Conservation (phyloP, 768 basidiomycete species). For the Xerocomellus chrysenteron region DNA sequence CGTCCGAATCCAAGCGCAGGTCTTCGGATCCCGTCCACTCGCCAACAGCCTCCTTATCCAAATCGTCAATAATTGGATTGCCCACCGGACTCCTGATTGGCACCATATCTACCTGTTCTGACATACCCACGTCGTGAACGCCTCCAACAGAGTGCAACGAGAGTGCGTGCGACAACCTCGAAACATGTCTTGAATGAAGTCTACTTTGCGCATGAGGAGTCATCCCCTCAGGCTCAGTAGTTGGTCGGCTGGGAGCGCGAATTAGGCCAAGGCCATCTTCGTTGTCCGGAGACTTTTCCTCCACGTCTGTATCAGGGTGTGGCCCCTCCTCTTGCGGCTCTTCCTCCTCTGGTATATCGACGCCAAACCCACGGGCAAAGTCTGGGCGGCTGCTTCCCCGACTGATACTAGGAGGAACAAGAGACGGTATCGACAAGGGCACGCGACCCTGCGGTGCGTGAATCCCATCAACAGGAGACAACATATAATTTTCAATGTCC, state of each 20-base stretch:
- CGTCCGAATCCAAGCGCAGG: conserved; percentile 56
- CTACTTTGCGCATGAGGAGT: conserved; percentile 51
- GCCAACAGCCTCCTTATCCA: conserved; percentile 44
- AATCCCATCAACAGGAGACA: conserved; percentile 34
- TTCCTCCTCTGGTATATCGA: conserved; percentile 76
- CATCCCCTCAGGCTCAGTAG: conserved; percentile 39
- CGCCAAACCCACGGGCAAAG: conserved; percentile 75
- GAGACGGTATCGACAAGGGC: conserved; percentile 44
- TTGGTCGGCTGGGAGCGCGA: conserved; percentile 26
- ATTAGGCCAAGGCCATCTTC: conserved; percentile 25
- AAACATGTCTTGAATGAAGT: conserved; percentile 68
- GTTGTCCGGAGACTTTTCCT: conserved; percentile 41
- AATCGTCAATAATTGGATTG: conserved; percentile 34
- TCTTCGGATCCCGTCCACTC: conserved; percentile 90
- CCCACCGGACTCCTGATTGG: conserved; percentile 34
- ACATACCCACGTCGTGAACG: conserved; percentile 35
- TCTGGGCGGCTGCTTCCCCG: conserved; percentile 61
- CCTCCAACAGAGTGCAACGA: conserved; percentile 65
- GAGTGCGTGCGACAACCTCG: conserved; percentile 63
- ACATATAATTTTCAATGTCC: conserved; percentile 23
- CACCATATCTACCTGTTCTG: conserved; percentile 28
- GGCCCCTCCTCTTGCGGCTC: conserved; percentile 54
- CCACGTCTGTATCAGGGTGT: conserved; percentile 28
- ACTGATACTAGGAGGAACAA: conserved; percentile 44
- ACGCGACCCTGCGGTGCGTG: conserved; percentile 58